Conservation (phyloP, 2,329 filamentous ascomycete species). For the Colletotrichum lentis region DNA sequence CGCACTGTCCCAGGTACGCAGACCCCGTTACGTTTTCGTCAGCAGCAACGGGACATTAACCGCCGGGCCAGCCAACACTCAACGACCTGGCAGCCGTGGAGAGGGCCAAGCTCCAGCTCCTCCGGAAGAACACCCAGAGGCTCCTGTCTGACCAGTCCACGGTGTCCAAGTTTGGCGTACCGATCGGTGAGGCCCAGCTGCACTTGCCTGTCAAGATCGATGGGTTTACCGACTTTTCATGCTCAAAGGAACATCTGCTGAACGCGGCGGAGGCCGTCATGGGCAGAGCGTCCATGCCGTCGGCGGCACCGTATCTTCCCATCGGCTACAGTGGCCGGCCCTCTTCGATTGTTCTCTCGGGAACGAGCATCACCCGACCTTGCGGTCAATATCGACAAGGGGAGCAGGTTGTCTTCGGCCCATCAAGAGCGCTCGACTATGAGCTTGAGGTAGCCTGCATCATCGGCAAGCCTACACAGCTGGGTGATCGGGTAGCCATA, state of each 20-base stretch:
- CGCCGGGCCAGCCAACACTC: conserved; percentile 49
- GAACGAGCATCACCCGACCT: conserved; percentile 57
- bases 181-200: conserved; percentile 45
- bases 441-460: conserved; percentile 56
- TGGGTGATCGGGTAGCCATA: conserved; percentile 49
- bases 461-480: conserved; percentile 51
- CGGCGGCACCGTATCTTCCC: conserved; percentile 58
- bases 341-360: conserved; percentile 60
- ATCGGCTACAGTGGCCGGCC: conserved; percentile 64
- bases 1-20: conserved; percentile 13
- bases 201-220: conserved; percentile 64
- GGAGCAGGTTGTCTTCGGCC: conserved; percentile 42
- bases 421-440: conserved; percentile 50
- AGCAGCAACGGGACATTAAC: conserved; percentile 40
- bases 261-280: conserved; percentile 57
- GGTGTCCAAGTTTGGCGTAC: conserved; percentile 13
- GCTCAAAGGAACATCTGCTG: conserved; percentile 60
- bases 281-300: conserved; percentile 50
- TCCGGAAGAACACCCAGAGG: conserved; percentile 53
- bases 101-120: conserved; percentile 47
- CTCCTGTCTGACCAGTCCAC: conserved; percentile 39
- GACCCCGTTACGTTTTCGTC: conserved; percentile 23
- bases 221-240: conserved; percentile 66
- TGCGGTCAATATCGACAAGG: conserved; percentile 51
- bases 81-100: conserved; percentile 60